Base-by-base conservation (phyloP, 1,284 basidiomycete genomes). In the Ganoderma boninense region DNA sequence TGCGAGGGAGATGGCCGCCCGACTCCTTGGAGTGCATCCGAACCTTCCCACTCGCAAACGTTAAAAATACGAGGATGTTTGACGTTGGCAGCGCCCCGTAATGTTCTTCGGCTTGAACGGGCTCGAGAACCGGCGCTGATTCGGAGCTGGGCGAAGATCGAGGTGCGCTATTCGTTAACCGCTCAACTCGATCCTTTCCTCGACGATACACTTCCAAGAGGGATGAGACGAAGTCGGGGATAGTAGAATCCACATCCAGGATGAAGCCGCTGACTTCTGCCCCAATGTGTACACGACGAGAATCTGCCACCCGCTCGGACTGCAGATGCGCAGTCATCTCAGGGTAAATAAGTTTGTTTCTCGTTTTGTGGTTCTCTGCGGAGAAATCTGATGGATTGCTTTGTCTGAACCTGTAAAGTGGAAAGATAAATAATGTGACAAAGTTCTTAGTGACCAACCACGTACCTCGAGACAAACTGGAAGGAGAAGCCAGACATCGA, bases 191-290 rank as follows among this genome's bases (percentile, higher is more conserved):
- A 69, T 92, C 91, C 80, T 92, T 93, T 23, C 96, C 96, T 77
- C 89, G 88, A 62, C 88, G 89, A 81, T 97, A 97, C 38, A 97
- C 94, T 73, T 96, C 94, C 49, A 95, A 86, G 18, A 97, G 82
- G 35, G 93, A 91, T 79, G 93, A 95, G 6, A 96, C 83, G 74
- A 91, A 93, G 72, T 92, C 90, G 2, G 94, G 90, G 65, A 97
- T 92, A 35, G 89, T 88, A 0, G 96, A 92, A 75, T 97, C 95
- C 20, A 98, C 84, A 72, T 96, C 92, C 44, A 97, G 84, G 66
- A 95, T 87, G 80, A 97, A 97, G 35, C 96, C 96, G 73, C 90
- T 95, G 69, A 97, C 94, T 62, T 88, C 88, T 4, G 94, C 94
- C 64, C 86, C 85, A 62, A 95, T 85, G 79, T 87, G 89, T 40